Percentiles rank a stretch among this genome's conserved stretches.
Conservation (phyloP, 148 eudicot genomes). For the Heliosperma pusillum region DNA sequence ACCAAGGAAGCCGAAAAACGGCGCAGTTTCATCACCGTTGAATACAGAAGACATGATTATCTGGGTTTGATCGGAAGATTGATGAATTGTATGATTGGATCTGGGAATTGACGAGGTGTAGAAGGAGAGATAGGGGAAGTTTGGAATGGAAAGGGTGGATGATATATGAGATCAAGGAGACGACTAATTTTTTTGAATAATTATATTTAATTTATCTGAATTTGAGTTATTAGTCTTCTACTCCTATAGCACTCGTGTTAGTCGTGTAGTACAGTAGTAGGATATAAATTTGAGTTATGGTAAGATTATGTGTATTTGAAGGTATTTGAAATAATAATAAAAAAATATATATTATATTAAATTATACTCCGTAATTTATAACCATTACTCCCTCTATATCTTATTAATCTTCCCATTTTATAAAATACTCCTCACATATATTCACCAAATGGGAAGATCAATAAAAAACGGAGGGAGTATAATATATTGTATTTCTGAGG, state of each 20-base stretch:
- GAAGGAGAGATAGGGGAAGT: not conserved
- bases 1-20: conserved; percentile 78
- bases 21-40: conserved; percentile 85
- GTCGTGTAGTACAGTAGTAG: no score
- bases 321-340: no score
- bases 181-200: conserved; percentile 2
- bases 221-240: no score
- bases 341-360: no score
- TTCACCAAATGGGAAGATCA: no score
- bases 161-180: conserved; percentile 18
- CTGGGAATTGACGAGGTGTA: conserved; percentile 12
- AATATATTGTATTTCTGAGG: no score
- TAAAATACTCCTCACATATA: not conserved
- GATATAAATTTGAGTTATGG: no score
- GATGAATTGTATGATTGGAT: conserved; percentile 20
- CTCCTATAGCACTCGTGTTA: no score
- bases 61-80: conserved; percentile 16
- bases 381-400: not conserved
- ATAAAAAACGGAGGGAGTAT: no score
- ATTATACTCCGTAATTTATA: no score
- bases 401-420: not conserved
- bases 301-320: no score
- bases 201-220: no score
- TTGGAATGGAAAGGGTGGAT: not conserved
- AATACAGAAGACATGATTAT: conserved; percentile 39